Evolutionary conservation across 1,284 basidiomycete genomes (phyloP).

Genomic region (Exsudoporus floridanus): DNA sequence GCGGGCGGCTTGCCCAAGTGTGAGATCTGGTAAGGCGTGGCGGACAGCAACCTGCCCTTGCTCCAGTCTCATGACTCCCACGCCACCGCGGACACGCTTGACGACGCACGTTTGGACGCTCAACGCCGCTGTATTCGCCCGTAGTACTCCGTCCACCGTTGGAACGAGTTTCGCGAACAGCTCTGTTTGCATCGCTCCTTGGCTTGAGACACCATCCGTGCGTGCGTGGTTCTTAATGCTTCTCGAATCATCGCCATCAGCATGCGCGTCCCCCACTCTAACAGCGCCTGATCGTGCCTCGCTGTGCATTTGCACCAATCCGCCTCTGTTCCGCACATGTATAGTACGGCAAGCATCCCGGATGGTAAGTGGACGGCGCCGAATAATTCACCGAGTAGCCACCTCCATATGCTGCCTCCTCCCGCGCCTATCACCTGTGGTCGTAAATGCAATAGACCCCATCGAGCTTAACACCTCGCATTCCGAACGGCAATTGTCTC

Average conservation of each 20-base stretch:
- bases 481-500: background rate
- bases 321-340: constrained; percentile 5
- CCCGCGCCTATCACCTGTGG: constrained; percentile 12
- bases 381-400: constrained; percentile 1
- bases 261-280: constrained; percentile 8
- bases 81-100: constrained; percentile 17
- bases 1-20: constrained; percentile 12
- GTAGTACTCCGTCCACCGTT: background rate
- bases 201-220: background rate
- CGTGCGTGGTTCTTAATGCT: background rate
- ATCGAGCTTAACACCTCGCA: background rate
- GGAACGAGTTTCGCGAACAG: constrained; percentile 8
- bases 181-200: background rate
- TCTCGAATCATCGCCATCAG: background rate
- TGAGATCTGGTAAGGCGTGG: constrained; percentile 12
- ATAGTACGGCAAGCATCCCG: constrained; percentile 1
- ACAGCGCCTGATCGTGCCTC: constrained; percentile 4
- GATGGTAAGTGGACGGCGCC: background rate
- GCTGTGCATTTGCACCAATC: background rate
- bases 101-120: constrained; percentile 4
- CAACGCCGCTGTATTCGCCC: background rate
- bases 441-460: background rate
- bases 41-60: constrained; percentile 3
- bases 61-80: constrained; percentile 13
- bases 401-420: background rate